Conservation (phyloP, 1,284 basidiomycete genomes). For the Rhodotorula sp. region DNA sequence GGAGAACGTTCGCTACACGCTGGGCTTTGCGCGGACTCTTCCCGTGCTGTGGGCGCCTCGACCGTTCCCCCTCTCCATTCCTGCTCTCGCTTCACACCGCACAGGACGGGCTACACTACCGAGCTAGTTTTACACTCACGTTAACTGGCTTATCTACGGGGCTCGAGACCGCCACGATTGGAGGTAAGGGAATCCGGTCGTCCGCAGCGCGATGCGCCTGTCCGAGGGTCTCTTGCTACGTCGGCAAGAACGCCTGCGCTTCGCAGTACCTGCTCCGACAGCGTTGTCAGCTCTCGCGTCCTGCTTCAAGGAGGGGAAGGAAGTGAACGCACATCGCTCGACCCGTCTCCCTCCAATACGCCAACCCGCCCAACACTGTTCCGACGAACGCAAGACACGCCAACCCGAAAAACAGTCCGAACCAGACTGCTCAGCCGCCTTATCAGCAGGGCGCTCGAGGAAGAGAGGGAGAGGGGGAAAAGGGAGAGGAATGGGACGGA, state of each 20-base stretch:
- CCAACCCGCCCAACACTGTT: slow-evolving; percentile 4
- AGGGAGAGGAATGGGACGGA: background rate
- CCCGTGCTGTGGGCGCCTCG: too few relatives aligned
- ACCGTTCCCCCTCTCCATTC: too few relatives aligned
- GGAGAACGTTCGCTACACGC: too few relatives aligned
- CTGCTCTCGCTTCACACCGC: too few relatives aligned
- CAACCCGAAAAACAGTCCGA: background rate
- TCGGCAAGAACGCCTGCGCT: slow-evolving; percentile 13
- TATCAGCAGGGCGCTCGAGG: background rate
- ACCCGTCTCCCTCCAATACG: slow-evolving; percentile 1
- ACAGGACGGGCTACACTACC: too few relatives aligned
- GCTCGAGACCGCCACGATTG: background rate
- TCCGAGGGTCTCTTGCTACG: background rate
- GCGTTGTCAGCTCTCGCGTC: background rate
- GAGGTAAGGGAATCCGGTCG: background rate
- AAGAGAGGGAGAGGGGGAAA: background rate
- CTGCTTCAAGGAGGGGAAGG: too few relatives aligned
- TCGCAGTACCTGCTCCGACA: background rate
- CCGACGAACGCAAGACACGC: background rate
- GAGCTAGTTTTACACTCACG: background rate
- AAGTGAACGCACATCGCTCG: background rate
- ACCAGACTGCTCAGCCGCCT: background rate
- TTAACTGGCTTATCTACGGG: background rate
- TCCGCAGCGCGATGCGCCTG: too few relatives aligned
- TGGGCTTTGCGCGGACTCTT: too few relatives aligned